These are phyloP conservation scores for Phialemoniopsis sp. DNA, from an alignment of 2,329 filamentous ascomycete species.

Conservation along the genomic window DNA sequence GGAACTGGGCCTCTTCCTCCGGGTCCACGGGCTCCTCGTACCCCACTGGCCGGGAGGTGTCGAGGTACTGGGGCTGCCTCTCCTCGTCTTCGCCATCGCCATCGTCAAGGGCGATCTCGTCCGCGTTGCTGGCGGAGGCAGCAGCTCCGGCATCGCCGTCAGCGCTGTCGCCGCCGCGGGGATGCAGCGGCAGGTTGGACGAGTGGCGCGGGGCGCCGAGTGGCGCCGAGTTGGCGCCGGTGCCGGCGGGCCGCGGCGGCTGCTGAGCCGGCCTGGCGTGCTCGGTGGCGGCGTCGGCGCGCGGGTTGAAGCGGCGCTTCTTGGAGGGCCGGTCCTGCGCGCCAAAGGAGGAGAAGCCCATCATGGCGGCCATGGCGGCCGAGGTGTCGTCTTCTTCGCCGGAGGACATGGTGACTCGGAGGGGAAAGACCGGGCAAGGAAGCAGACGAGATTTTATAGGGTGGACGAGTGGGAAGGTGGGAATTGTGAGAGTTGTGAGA, in stretches of 20 bases:
- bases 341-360: constrained; percentile 74
- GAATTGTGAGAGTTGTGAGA: background rate
- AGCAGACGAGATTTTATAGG: no score
- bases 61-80: constrained; percentile 21
- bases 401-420: constrained; percentile 4
- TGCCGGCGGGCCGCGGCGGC: no score
- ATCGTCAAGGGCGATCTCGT: constrained; percentile 40
- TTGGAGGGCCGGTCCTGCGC: constrained; percentile 48
- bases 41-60: constrained; percentile 24
- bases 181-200: constrained; percentile 12
- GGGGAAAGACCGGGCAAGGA: background rate
- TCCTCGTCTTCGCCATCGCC: constrained; percentile 24
- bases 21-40: constrained; percentile 1
- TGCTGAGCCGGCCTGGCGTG: background rate
- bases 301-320: constrained; percentile 63
- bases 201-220: constrained; percentile 6
- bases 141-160: background rate
- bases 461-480: background rate
- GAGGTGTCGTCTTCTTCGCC: constrained; percentile 30
- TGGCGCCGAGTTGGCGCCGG: constrained; percentile 15
- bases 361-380: constrained; percentile 57
- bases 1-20: constrained; percentile 8
- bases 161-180: constrained; percentile 1
- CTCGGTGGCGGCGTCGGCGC: constrained; percentile 37
- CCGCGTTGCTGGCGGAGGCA: constrained; percentile 22